Evolutionary conservation across 2,329 filamentous ascomycete genomes (phyloP).

Genomic region (Clonostachys byssicola): DNA sequence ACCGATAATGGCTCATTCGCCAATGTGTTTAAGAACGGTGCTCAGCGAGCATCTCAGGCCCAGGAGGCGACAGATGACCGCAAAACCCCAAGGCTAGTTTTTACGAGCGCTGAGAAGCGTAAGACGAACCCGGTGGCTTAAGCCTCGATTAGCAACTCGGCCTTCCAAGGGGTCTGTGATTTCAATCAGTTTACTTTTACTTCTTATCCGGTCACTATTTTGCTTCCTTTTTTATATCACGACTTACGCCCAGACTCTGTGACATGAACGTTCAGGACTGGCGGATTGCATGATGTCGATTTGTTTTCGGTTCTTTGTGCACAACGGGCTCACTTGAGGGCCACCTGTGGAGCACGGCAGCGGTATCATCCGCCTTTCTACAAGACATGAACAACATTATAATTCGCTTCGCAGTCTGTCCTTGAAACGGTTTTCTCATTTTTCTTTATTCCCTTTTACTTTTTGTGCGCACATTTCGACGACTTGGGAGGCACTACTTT

Average conservation of each 20-base stretch:
- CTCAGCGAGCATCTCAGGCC: conserved; percentile 44
- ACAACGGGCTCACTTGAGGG: conserved; percentile 1
- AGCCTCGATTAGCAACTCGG: background rate
- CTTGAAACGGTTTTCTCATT: conserved; percentile 14
- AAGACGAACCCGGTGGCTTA: conserved; percentile 40
- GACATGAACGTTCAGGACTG: conserved; percentile 23
- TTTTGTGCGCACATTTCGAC: too few species aligned
- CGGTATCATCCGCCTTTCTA: conserved; percentile 10
- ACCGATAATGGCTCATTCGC: conserved; percentile 58
- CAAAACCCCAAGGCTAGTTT: conserved; percentile 80
- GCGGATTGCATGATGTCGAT: conserved; percentile 6
- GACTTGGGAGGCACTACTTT: too few species aligned
- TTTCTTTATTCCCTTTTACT: background rate
- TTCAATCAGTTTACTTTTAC: conserved; percentile 8
- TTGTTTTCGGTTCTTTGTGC: conserved; percentile 4
- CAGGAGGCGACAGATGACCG: conserved; percentile 56
- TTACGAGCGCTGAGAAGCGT: conserved; percentile 87
- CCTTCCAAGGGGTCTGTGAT: conserved; percentile 14
- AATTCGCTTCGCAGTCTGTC: conserved; percentile 35
- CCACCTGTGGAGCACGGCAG: conserved; percentile 5
- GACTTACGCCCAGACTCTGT: conserved; percentile 31
- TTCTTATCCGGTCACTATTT: conserved; percentile 5
- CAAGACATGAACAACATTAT: conserved; percentile 18
- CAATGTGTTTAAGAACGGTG: conserved; percentile 59
- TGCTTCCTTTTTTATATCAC: conserved; percentile 16